A percentile compares a stretch with the other conserved stretches of the same genome.
Evolutionary conservation across 2,329 filamentous ascomycete species (phyloP).

Genomic region (Penicillium sumatraense): DNA sequence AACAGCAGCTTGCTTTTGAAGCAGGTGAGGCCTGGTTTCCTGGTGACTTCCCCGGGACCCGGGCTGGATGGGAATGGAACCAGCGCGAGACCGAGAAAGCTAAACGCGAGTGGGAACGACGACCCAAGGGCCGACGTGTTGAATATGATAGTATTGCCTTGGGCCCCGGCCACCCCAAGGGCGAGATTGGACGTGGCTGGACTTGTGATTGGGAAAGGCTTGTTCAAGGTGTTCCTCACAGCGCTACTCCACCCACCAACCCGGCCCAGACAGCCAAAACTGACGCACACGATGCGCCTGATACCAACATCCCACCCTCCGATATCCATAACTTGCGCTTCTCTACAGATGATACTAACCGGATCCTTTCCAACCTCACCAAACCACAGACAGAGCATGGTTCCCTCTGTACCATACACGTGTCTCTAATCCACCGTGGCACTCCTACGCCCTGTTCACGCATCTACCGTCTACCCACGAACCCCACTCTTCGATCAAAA

Average conservation of each 20-base stretch:
- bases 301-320: slow-evolving; percentile 28
- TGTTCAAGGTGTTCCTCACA: slow-evolving; percentile 45
- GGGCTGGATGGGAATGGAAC: slow-evolving; percentile 80
- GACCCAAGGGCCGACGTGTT: slow-evolving; percentile 79
- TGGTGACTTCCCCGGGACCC: slow-evolving; percentile 78
- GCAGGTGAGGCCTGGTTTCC: slow-evolving; percentile 81
- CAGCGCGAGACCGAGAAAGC: slow-evolving; percentile 64
- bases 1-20: slow-evolving; percentile 81
- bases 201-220: slow-evolving; percentile 81
- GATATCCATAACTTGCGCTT: slow-evolving; percentile 45
- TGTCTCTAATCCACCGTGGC: slow-evolving; percentile 72
- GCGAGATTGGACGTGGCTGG: slow-evolving; percentile 82
- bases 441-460: slow-evolving; percentile 73
- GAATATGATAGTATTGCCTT: slow-evolving; percentile 77
- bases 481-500: slow-evolving; percentile 62
- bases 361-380: slow-evolving; percentile 27
- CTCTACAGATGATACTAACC: slow-evolving; percentile 40
- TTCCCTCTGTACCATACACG: slow-evolving; percentile 63
- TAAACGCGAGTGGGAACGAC: slow-evolving; percentile 71
- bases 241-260: neutral
- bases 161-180: slow-evolving; percentile 69
- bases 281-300: slow-evolving; percentile 9
- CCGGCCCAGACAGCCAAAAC: neutral
- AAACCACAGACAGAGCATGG: slow-evolving; percentile 19
- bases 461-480: slow-evolving; percentile 80